phyloP scores from a whole-genome alignment of 768 basidiomycete genomes.

The Dictyophora rubrovolvata region DNA sequence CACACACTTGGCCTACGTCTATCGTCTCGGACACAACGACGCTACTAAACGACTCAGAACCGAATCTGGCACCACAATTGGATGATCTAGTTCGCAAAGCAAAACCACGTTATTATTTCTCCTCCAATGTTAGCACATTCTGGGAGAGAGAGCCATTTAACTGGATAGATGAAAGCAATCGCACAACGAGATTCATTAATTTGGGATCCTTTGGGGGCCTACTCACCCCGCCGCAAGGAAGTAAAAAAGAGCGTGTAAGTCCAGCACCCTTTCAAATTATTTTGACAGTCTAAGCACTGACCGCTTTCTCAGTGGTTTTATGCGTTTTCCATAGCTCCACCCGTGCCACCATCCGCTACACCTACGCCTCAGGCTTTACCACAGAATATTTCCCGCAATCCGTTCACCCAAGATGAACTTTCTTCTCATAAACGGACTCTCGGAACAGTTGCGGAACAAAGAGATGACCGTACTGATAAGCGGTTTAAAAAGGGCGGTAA shows the following conservation, averaged over 20 bases:
- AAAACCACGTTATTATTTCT: constrained; percentile 85
- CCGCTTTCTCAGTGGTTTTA: constrained; percentile 76
- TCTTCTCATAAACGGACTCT: constrained; percentile 44
- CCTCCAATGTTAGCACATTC: constrained; percentile 60
- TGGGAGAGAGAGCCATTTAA: constrained; percentile 93
- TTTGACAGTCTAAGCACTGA: not conserved
- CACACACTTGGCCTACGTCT: constrained; percentile 64
- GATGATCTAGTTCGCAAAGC: constrained; percentile 54
- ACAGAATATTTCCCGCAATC: constrained; percentile 60
- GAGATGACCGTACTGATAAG: constrained; percentile 48
- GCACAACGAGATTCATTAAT: constrained; percentile 73
- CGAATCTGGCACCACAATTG: constrained; percentile 43
- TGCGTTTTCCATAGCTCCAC: constrained; percentile 67
- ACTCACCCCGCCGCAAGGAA: constrained; percentile 25
- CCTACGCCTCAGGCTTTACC: constrained; percentile 33
- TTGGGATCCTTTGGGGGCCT: constrained; percentile 79
- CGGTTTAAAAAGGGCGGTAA: constrained; percentile 28
- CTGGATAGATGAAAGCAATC: constrained; percentile 64
- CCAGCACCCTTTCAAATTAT: not conserved
- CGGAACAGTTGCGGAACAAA: constrained; percentile 30
- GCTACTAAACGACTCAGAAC: constrained; percentile 36
- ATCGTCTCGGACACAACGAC: constrained; percentile 53
- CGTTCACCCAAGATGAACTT: constrained; percentile 38
- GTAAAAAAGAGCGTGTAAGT: constrained; percentile 79
- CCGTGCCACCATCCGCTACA: constrained; percentile 33